Base-by-base conservation (phyloP, 768 basidiomycete genomes). In the Phaeotremella fagi region DNA sequence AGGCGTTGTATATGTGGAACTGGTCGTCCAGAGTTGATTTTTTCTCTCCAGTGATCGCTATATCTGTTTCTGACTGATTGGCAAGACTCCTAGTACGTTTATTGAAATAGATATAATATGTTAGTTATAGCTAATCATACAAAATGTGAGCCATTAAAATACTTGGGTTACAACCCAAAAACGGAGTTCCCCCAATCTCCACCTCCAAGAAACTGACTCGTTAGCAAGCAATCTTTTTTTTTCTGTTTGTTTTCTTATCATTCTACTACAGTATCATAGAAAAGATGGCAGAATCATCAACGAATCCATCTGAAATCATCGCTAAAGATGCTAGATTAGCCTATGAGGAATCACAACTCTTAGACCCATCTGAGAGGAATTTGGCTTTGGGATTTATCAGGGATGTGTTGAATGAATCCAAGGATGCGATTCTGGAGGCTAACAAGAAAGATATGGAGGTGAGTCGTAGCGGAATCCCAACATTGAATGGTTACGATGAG, bases 331-430 rank as follows among this genome's bases (percentile, higher is more conserved):
- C 91, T 22, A 88, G 90, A 70, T 69, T 75, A 6, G 88, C 94
- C 0, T 99, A 94, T 68, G 85, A 91, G 63, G 80, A 80, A 18
- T 90, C 91, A 3, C 94, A 95, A 70, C 80, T 94, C 20, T 77
- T 94, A 49, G 76, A 82, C 20, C 74, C 85, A 1, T 64, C 78
- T 0, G 84, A 88, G 60, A 82, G 91, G 26, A 79, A 85, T 61
- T 75, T 75, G 20, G 91, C 91, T 0, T 79, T 99, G 1, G 75
- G 81, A 52, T 79, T 80, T 50, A 88, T 98, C 57, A 79, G 80
- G 26, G 75, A 78, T 31, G 82, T 85, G 45, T 82, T 99, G 29
- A 81, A 81, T 37, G 72, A 76, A 25, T 80, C 78, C 54, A 88
- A 83, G 73, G 77, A 78, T 26, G 81, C 81, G 3, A 86, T 99